Percentiles rank a stretch among this genome's conserved stretches.
These are phyloP conservation scores for Wickerhamomyces bisporus DNA, from an alignment of 805 yeast species.

Conservation along the genomic window DNA sequence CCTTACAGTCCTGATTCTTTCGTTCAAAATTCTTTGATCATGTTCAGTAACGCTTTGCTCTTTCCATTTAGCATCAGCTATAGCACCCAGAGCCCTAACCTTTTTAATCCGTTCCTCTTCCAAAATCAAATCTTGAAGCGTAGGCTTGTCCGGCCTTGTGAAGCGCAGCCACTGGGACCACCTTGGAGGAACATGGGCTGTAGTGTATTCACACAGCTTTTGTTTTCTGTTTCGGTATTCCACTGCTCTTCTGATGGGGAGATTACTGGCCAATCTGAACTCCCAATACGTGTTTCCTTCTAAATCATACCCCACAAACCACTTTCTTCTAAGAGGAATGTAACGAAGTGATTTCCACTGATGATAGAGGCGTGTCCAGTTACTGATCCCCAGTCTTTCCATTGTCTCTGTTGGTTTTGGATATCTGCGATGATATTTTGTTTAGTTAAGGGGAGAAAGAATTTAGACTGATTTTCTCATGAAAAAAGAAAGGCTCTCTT, in stretches of 20 bases:
- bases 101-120: conserved; percentile 54
- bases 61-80: conserved; percentile 26
- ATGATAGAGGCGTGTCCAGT: conserved; percentile 43
- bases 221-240: conserved; percentile 46
- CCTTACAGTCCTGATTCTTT: conserved; percentile 24
- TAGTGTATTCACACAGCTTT: conserved; percentile 38
- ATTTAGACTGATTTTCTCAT: background rate
- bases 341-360: conserved; percentile 56
- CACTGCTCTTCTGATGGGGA: conserved; percentile 54
- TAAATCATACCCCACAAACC: conserved; percentile 67
- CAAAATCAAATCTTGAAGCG: conserved; percentile 51
- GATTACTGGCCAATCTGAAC: conserved; percentile 46
- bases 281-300: conserved; percentile 88
- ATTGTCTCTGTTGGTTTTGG: conserved; percentile 21
- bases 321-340: conserved; percentile 65
- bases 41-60: conserved; percentile 10
- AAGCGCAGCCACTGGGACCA: conserved; percentile 81
- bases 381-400: conserved; percentile 39
- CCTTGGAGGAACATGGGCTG: conserved; percentile 58
- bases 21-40: conserved; percentile 8
- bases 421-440: background rate
- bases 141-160: conserved; percentile 56
- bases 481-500: background rate
- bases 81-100: conserved; percentile 33
- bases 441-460: too few species aligned